Evolutionary conservation across 331 rosid genomes (phyloP), one percentile per base, ranked within the genome.

Genomic region (Quercus tomentella): DNA sequence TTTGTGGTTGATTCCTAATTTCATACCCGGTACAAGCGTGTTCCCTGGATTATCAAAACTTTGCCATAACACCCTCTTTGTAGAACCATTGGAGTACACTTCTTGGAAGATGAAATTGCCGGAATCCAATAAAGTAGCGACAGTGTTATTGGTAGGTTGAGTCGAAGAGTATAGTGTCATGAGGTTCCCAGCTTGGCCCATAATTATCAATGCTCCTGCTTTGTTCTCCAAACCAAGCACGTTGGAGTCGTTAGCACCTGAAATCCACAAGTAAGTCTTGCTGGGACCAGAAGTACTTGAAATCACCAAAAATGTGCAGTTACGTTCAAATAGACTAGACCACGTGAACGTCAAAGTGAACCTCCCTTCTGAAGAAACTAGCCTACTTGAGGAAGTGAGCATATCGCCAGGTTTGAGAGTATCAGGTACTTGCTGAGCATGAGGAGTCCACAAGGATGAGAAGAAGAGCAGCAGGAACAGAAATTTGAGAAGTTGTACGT

Each of bases 41-140:
- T 12, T 5, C 4, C 18, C 2, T 7, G 81, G 81, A 6, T 68
- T 35, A 10, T 77, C 81, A 68, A 77, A 67, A 26, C 81, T 77
- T 25, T 77, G 68, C 81, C 81, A 67, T 6, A 35, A 22, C 41
- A 77, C 56, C 1, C 14, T 16, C 41, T 76, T 76, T 6, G 17
- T 15, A 16, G 37, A 60, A 0, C 79, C 72, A 41, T 62, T 26
- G 41, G 58, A 23, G 15, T 76, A 4, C 8, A 43, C 17, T n/a
- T 55, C 75, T 7, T 68, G 5, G 67, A 3, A 77, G 45, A 37
- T 37, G 45, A 37, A 37, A 37, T 37, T 77, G 8, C 81, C 69
- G 0, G 75, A 77, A 55, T 77, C 69, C 41, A 69, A 35, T 7
- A 77, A 14, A 7, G 68, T 68, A 55, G 57, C 57, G 26, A 49